Base-by-base conservation (phyloP, 306 rosid genomes). In the Quercus aquifolioides region DNA sequence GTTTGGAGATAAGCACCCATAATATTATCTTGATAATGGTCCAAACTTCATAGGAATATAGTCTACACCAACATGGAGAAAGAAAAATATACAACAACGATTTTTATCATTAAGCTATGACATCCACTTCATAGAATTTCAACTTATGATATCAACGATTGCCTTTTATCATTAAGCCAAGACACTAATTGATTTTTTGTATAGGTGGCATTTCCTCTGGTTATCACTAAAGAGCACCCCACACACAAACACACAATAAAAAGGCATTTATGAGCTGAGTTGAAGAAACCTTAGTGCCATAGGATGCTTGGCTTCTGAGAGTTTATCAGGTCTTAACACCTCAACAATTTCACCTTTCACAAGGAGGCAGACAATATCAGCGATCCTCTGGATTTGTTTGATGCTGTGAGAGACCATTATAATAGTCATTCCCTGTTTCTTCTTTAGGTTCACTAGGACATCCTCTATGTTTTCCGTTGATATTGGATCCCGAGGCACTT, bases 401-500 rank as follows among this genome's bases (percentile, higher is more conserved):
- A 92, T 85, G 92, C 96, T 92, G 63, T 92, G 97, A 51, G 98
- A 95, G 46, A 95, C 99, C 79, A 91, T 85, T 68, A 95, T 78
- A 33, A 88, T 83, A 21, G 99, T 95, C 80, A 92, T 83, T 56
- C 92, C 96, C 63, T 58, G 69, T 63, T 77, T 95, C 87, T 86
- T 79, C 88, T 92, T 92, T 83, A 95, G 86, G 88, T 92, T 92
- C 89, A 91, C 28, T 9, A 95, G 74, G 15, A 90, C 97, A 25
- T 78, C 91, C 83, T 95, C 99, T 70, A 95, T 89, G 84, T 91
- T 89, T 76, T 92, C 97, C 1, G 97, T 95, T 0, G 98, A 91
- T 77, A 95, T 91, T 60, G 98, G 99, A 84, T 92, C 99, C 99
- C 74, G 92, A 82, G 4, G 99, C 94, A 82, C 99, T 95, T 3